Evolutionary conservation across 1,284 basidiomycete species (phyloP).

Genomic region (Sutorius eximius): DNA sequence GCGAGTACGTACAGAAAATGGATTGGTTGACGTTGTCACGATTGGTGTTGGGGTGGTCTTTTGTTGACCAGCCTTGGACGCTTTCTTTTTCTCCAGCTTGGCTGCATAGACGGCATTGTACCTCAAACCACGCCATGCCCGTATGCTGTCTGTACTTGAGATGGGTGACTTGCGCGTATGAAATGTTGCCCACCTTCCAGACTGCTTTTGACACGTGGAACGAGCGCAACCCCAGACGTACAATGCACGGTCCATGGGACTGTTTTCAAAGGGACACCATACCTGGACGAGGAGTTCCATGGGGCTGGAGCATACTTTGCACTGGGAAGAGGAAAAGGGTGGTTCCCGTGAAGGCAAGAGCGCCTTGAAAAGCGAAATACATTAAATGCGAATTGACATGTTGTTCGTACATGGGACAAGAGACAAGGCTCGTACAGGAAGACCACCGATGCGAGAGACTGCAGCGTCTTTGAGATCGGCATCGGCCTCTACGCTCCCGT

Average conservation of each 20-base stretch:
- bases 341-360: slow-evolving; percentile 57
- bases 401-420: slow-evolving; percentile 40
- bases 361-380: slow-evolving; percentile 45
- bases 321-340: slow-evolving; percentile 56
- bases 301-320: slow-evolving; percentile 65
- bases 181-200: slow-evolving; percentile 60
- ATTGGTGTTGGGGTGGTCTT: slow-evolving; percentile 37
- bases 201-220: slow-evolving; percentile 65
- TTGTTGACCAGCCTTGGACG: slow-evolving; percentile 38
- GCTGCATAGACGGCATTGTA: slow-evolving; percentile 71
- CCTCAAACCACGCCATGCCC: slow-evolving; percentile 74
- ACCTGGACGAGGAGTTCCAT: slow-evolving; percentile 82
- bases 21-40: slow-evolving; percentile 49
- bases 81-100: slow-evolving; percentile 55
- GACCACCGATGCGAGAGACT: slow-evolving; percentile 82
- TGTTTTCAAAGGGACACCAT: slow-evolving; percentile 84
- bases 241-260: slow-evolving; percentile 75
- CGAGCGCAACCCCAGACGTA: slow-evolving; percentile 80
- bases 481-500: slow-evolving; percentile 58
- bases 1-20: slow-evolving; percentile 58
- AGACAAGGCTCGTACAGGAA: slow-evolving; percentile 69
- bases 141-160: slow-evolving; percentile 49
- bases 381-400: slow-evolving; percentile 32
- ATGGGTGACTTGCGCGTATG: slow-evolving; percentile 2
- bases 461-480: slow-evolving; percentile 67